Evolutionary conservation across 345 rosid species (phyloP).

Genomic region (Gossypium mustelinum): DNA sequence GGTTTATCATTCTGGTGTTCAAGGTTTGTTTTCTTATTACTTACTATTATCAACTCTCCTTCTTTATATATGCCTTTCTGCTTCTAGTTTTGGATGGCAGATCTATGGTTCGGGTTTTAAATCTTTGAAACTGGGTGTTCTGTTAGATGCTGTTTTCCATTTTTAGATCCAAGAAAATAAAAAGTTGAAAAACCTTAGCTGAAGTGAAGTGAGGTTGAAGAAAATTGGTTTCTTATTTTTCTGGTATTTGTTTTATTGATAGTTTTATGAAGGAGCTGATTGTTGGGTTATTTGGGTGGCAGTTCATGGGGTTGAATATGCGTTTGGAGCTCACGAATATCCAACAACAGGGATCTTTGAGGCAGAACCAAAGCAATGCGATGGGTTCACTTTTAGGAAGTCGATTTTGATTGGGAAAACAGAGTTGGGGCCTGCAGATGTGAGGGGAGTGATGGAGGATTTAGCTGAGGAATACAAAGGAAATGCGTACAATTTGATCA

Average conservation of each 20-base stretch:
- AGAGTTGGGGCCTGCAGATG: conserved; percentile 33
- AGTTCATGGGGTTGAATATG: conserved; percentile 95
- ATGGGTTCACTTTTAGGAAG: conserved; percentile 49
- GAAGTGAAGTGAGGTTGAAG: neutral
- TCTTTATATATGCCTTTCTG: neutral
- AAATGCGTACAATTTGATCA: conserved; percentile 81
- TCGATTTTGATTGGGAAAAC: neutral
- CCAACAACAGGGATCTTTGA: conserved; percentile 93
- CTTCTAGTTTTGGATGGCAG: neutral
- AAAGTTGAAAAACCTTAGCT: neutral
- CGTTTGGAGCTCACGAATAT: conserved; percentile 94
- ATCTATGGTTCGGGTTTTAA: conserved; percentile 2
- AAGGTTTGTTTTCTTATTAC: conserved; percentile 50
- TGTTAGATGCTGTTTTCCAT: neutral
- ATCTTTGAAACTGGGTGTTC: neutral
- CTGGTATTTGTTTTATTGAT: neutral
- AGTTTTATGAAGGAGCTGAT: neutral
- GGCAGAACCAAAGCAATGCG: conserved; percentile 85
- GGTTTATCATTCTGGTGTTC: conserved; percentile 94
- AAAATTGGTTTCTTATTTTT: neutral
- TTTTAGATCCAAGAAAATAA: conserved; percentile 7
- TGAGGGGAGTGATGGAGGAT: conserved; percentile 53
- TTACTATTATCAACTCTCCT: neutral
- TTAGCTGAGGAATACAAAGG: conserved; percentile 69
- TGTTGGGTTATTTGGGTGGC: conserved; percentile 2